phyloP scores from a whole-genome alignment of 108 stramenopile species.

The Nannochloropsis salina region DNA sequence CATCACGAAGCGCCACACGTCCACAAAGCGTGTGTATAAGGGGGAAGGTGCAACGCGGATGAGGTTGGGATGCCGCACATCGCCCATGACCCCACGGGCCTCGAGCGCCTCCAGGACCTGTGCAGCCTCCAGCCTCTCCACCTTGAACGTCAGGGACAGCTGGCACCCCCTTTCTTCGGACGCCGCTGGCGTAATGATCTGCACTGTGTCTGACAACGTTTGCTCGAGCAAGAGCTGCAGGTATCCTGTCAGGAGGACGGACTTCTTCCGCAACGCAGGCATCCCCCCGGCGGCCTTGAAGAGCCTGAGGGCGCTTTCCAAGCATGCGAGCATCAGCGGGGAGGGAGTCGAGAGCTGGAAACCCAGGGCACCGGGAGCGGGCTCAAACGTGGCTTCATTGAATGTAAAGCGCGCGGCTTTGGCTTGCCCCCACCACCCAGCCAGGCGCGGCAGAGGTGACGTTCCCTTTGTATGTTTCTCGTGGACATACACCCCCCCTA shows the following conservation, averaged over 20 bases:
- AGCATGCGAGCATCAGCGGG: slow-evolving; percentile 37
- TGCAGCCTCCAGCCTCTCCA: neutral
- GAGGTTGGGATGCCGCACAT: slow-evolving; percentile 45
- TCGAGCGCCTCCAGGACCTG: neutral
- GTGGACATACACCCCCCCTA: slow-evolving; percentile 54
- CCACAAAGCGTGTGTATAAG: slow-evolving; percentile 50
- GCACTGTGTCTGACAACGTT: neutral
- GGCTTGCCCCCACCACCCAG: neutral
- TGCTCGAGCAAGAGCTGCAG: slow-evolving; percentile 39
- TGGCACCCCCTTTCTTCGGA: slow-evolving; percentile 35
- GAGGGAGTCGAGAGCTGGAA: slow-evolving; percentile 50
- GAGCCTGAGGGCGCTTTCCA: slow-evolving; percentile 22
- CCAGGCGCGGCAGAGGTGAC: neutral
- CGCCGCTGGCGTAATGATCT: slow-evolving; percentile 40
- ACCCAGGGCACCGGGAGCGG: slow-evolving; percentile 43
- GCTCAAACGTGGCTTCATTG: slow-evolving; percentile 53
- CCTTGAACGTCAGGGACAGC: slow-evolving; percentile 42
- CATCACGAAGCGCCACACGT: slow-evolving; percentile 34
- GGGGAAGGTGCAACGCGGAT: slow-evolving; percentile 54
- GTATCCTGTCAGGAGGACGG: slow-evolving; percentile 32
- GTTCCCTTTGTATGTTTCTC: slow-evolving; percentile 21
- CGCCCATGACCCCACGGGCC: neutral
- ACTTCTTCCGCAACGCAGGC: neutral
- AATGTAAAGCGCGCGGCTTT: slow-evolving; percentile 29
- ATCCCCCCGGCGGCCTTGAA: neutral